These are phyloP conservation scores for Trametes villosa DNA, from an alignment of 768 basidiomycete genomes.

Conservation along the genomic window DNA sequence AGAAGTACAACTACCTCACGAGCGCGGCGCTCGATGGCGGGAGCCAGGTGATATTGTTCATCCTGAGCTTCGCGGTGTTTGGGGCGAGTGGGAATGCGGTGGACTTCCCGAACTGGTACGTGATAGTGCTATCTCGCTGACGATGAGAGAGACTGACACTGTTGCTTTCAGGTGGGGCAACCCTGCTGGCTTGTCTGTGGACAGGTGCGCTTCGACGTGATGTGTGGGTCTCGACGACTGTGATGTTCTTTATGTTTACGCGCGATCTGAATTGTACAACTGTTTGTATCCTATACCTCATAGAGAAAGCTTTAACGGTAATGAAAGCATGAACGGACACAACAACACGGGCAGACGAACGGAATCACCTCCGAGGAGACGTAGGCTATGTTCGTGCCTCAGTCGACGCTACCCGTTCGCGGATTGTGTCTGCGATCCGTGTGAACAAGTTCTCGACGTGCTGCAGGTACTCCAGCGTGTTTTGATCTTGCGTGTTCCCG, in stretches of 20 bases:
- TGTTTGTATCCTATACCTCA: background rate
- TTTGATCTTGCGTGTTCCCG: slow-evolving; percentile 77
- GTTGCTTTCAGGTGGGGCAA: slow-evolving; percentile 39
- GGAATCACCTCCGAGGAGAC: no score
- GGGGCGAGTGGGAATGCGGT: slow-evolving; percentile 49
- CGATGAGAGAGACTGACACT: background rate
- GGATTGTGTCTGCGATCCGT: slow-evolving; percentile 22
- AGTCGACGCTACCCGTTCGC: background rate
- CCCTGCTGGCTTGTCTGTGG: slow-evolving; percentile 42
- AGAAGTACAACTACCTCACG: slow-evolving; percentile 53
- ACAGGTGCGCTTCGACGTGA: slow-evolving; percentile 34
- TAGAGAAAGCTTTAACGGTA: background rate
- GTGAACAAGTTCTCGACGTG: slow-evolving; percentile 42
- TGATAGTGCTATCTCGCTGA: background rate
- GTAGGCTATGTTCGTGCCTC: background rate
- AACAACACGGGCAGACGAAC: no score
- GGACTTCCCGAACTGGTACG: slow-evolving; percentile 52
- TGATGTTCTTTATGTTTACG: background rate
- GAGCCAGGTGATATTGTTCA: slow-evolving; percentile 52
- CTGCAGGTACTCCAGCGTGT: slow-evolving; percentile 60
- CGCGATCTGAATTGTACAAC: no score
- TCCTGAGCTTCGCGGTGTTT: slow-evolving; percentile 45
- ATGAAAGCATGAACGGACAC: background rate
- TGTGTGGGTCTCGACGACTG: background rate
- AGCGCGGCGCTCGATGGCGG: slow-evolving; percentile 57